phyloP scores from a whole-genome alignment of 2,329 filamentous ascomycete genomes.

The Botrytis porri region DNA sequence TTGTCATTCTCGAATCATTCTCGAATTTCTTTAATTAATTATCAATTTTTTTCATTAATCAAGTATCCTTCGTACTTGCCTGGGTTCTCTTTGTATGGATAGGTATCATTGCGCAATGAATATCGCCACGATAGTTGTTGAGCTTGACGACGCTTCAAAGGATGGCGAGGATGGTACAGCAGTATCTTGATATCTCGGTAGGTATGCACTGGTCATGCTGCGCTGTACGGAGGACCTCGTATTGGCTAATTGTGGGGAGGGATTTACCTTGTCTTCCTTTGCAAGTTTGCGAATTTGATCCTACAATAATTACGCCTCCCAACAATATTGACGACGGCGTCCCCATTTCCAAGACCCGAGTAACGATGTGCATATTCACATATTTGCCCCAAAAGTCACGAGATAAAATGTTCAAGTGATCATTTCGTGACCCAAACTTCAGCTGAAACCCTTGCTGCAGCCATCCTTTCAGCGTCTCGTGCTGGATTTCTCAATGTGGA shows the following conservation, averaged over 20 bases:
- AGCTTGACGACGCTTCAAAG: not conserved
- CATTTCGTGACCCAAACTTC: constrained; percentile 13
- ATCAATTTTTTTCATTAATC: too few relatives aligned
- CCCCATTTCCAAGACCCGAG: not conserved
- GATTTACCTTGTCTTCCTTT: not conserved
- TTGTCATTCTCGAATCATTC: not conserved
- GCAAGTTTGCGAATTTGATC: constrained; percentile 3
- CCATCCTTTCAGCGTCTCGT: constrained; percentile 1
- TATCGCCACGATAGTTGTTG: constrained; percentile 2
- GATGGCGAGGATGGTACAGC: too few relatives aligned
- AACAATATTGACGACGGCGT: not conserved
- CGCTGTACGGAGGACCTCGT: not conserved
- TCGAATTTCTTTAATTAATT: not conserved
- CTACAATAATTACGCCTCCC: not conserved
- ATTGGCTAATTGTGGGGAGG: constrained; percentile 1
- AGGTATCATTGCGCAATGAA: not conserved
- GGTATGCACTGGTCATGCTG: not conserved
- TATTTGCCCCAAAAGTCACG: not conserved
- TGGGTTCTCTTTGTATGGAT: not conserved
- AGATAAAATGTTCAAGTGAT: constrained; percentile 14
- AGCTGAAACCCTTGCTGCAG: constrained; percentile 4
- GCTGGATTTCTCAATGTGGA: constrained; percentile 1
- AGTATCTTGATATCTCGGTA: not conserved
- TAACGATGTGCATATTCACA: not conserved
- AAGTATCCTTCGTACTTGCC: not conserved